Evolutionary conservation across 139 green algal species (phyloP).

Genomic region (Haematococcus lacustris): DNA sequence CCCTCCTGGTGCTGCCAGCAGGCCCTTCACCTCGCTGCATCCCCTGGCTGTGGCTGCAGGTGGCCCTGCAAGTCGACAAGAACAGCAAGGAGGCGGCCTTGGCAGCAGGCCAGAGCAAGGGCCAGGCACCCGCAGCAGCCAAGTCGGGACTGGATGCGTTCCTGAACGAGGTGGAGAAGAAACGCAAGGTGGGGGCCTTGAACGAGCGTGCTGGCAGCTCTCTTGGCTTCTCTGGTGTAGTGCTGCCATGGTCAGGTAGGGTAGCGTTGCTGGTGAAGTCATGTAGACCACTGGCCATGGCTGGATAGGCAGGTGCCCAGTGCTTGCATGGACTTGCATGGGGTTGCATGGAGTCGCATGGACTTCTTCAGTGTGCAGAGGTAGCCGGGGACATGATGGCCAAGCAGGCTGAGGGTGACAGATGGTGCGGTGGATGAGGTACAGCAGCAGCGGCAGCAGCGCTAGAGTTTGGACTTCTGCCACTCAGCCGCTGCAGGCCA

Average conservation of each 20-base stretch:
- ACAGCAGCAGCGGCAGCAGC: not conserved
- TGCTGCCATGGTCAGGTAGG: too few relatives aligned
- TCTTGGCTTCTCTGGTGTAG: too few relatives aligned
- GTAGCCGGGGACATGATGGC: not conserved
- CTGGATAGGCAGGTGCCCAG: not conserved
- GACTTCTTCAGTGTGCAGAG: not conserved
- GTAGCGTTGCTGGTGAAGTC: not conserved
- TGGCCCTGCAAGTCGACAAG: slow-evolving; percentile 40
- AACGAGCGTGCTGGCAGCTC: not conserved
- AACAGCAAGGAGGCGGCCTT: slow-evolving; percentile 51
- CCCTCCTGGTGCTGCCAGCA: too few relatives aligned
- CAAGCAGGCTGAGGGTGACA: not conserved
- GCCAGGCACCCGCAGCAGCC: slow-evolving; percentile 33
- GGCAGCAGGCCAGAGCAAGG: slow-evolving; percentile 22
- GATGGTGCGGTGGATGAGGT: not conserved
- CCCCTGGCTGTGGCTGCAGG: slow-evolving; percentile 22
- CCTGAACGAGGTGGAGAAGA: slow-evolving; percentile 45
- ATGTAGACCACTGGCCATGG: not conserved
- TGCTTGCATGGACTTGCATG: too few relatives aligned
- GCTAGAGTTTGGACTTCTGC: not conserved
- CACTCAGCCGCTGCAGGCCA: not conserved
- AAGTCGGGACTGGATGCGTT: slow-evolving; percentile 47
- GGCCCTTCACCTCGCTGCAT: too few relatives aligned
- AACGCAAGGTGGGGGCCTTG: slow-evolving; percentile 48
- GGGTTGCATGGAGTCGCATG: too few relatives aligned